Percentiles rank a stretch among this genome's conserved stretches.
Evolutionary conservation across 306 rosid species (phyloP).

Genomic region (Coriaria nepalensis): DNA sequence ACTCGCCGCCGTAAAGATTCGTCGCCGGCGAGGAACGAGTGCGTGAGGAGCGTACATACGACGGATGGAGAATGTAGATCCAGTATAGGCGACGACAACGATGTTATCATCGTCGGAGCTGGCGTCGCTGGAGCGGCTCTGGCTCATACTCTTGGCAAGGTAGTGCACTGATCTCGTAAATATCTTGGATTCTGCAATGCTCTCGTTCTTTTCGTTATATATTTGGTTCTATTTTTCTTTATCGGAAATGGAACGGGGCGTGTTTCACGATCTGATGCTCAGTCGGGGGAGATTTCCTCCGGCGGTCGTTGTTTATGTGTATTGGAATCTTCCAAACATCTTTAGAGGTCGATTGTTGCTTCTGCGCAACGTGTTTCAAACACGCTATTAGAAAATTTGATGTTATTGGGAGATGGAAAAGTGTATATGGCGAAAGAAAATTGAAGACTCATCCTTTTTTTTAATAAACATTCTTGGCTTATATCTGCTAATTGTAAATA

Average conservation of each 20-base stretch:
- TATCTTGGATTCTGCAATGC: not conserved
- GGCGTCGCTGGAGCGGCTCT: conserved; percentile 96
- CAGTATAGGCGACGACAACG: conserved; percentile 25
- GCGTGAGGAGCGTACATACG: conserved; percentile 24
- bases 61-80: conserved; percentile 51
- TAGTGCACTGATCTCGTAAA: conserved; percentile 5
- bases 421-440: too few relatives aligned
- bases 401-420: too few relatives aligned
- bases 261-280: too few relatives aligned
- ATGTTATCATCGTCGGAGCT: conserved; percentile 83
- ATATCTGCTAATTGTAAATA: not conserved
- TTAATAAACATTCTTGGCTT: not conserved
- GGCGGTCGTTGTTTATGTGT: too few relatives aligned
- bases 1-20: conserved; percentile 5
- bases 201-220: not conserved
- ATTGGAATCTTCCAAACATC: too few relatives aligned
- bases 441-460: too few relatives aligned
- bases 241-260: not conserved
- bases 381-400: too few relatives aligned
- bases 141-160: conserved; percentile 92
- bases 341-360: too few relatives aligned
- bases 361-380: too few relatives aligned
- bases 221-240: not conserved
- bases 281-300: too few relatives aligned
- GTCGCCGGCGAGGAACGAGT: conserved; percentile 11